Base-by-base conservation (phyloP, 2,329 filamentous ascomycete species). In the Pseudocercospora pini-densiflorae region DNA sequence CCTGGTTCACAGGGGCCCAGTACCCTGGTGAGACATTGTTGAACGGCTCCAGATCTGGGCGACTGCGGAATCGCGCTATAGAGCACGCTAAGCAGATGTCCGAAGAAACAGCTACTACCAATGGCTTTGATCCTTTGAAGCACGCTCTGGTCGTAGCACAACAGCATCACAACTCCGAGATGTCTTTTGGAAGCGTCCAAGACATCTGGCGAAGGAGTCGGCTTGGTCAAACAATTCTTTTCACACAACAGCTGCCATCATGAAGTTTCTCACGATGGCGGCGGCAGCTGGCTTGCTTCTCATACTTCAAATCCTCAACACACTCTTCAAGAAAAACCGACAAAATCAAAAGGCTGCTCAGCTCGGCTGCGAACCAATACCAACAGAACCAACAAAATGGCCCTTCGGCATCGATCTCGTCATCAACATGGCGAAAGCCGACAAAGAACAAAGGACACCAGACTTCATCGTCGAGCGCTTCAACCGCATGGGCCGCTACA, bases 391-490 rank as follows among this genome's bases (percentile, higher is more conserved):
- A 53, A 51, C 62, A 19, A 49, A 29, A 59, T 64, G 55, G 54
- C 62, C 62, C 2, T 49, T 64, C 16, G 62, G 62, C 8, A 36
- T 64, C 55, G 62, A 64, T 33, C 59, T 53, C 36, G 29, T 60
- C 24, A 36, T 58, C n/a, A 59, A 60, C n/a, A 59, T 57, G 49
- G 49, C 59, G 5, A 23, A 54, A 51, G 62, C 62, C 12, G 45
- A 54, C 43, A 49, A 43, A 53, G 54, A 59, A 7, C 54, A 64
- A 51, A 40, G 62, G 5, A 57, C 40, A 23, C 62, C 62, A 14
- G 62, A 64, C 31, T 64, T 33, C 54, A 49, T 64, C 9, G 54
- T 64, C 16, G 54, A 59, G 21, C 62, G 62, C 27, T 64, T 64
- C 62, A 60, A 51, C 29, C 16, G 10, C 8, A 64, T 64, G 54